Percentiles rank a stretch among this genome's conserved stretches.
These are phyloP conservation scores for Phytophthora tubulina DNA, from an alignment of 352 stramenopile genomes.

Conservation along the genomic window DNA sequence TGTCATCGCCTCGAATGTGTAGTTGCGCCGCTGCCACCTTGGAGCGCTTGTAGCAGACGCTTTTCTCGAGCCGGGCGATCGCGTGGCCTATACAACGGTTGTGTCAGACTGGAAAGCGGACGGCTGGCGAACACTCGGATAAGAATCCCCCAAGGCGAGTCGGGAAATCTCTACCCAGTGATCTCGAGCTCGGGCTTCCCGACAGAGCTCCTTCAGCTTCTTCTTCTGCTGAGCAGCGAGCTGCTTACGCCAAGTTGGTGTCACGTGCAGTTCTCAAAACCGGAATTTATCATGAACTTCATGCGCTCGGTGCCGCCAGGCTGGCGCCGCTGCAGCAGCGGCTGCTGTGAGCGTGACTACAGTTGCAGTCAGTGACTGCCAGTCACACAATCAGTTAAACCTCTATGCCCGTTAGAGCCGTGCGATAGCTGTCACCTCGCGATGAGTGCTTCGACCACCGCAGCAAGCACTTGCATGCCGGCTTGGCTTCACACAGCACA, in stretches of 20 bases:
- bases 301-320: not conserved
- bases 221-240: not conserved
- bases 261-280: not conserved
- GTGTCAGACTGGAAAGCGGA: constrained; percentile 27
- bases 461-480: constrained; percentile 27
- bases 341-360: constrained; percentile 32
- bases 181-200: constrained; percentile 21
- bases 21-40: constrained; percentile 14
- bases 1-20: not conserved
- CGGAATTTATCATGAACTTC: not conserved
- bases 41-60: constrained; percentile 24
- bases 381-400: constrained; percentile 32
- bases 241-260: not conserved
- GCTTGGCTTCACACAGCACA: no score
- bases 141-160: constrained; percentile 16
- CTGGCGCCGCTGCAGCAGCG: not conserved
- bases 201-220: not conserved
- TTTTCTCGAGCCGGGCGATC: constrained; percentile 23
- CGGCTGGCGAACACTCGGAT: constrained; percentile 22
- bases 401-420: constrained; percentile 25
- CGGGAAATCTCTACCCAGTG: constrained; percentile 4
- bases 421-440: not conserved
- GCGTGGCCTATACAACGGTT: constrained; percentile 7
- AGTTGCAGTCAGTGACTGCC: constrained; percentile 13
- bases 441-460: constrained; percentile 34